Percentiles rank a stretch among this genome's conserved stretches.
Conservation (phyloP, 108 stramenopile species). For the Aurantiochytrium sp. region DNA sequence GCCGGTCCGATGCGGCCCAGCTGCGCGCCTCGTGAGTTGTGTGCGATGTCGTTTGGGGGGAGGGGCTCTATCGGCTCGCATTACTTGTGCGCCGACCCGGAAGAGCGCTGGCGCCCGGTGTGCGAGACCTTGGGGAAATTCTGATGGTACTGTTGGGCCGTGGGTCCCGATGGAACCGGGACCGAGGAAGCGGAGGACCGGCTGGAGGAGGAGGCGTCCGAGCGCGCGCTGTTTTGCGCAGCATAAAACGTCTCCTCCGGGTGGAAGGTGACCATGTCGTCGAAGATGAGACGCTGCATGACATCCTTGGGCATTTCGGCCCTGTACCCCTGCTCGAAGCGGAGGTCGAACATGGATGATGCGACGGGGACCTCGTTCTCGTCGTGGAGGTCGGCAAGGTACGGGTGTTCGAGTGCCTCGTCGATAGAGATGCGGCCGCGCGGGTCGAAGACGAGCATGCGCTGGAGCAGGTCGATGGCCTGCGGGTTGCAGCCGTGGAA, state of each 20-base stretch:
- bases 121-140: neutral
- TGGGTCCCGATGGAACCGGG: neutral
- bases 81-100: neutral
- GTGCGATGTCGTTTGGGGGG: too few species aligned
- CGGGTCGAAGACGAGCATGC: conserved; percentile 58
- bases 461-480: conserved; percentile 54
- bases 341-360: conserved; percentile 37
- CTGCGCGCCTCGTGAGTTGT: too few species aligned
- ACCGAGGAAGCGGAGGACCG: neutral
- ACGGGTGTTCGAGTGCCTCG: conserved; percentile 62
- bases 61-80: neutral
- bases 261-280: conserved; percentile 18
- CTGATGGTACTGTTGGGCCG: neutral
- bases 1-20: too few species aligned
- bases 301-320: conserved; percentile 35
- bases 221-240: neutral
- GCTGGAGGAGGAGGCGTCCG: neutral
- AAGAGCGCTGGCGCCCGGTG: neutral
- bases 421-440: conserved; percentile 51
- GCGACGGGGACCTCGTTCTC: conserved; percentile 34
- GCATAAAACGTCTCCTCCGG: neutral
- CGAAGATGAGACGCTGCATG: conserved; percentile 31
- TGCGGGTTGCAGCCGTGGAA: neutral
- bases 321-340: conserved; percentile 44
- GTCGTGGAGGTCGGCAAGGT: conserved; percentile 53